phyloP scores from a whole-genome alignment of 352 stramenopile species.

The Phytophthora pluvialis region DNA sequence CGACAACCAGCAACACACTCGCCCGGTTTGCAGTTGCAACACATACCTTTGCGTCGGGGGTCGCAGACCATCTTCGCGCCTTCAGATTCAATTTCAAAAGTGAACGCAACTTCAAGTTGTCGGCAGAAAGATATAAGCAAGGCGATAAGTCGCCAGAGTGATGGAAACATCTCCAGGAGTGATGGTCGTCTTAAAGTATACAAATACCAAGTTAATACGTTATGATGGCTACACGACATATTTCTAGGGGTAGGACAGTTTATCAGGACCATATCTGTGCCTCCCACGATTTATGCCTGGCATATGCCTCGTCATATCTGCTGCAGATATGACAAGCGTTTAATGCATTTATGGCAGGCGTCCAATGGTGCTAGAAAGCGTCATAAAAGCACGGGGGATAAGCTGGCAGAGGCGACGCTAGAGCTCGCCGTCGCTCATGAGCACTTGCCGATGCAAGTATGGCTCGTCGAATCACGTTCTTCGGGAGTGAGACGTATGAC shows the following conservation, averaged over 20 bases:
- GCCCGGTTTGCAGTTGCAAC: neutral
- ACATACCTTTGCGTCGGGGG: neutral
- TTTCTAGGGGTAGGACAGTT: neutral
- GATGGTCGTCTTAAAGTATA: conserved; percentile 10
- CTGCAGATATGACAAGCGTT: neutral
- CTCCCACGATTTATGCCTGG: neutral
- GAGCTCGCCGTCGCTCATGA: no score
- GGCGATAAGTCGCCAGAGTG: neutral
- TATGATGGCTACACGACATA: conserved; percentile 14
- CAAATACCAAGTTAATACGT: neutral
- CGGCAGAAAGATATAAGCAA: conserved; percentile 9
- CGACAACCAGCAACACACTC: neutral
- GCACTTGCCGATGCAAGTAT: no score
- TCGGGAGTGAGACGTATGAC: no score
- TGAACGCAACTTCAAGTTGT: neutral
- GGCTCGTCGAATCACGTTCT: no score
- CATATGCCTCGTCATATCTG: conserved; percentile 5
- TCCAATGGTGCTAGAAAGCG: no score
- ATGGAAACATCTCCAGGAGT: neutral
- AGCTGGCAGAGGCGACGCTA: no score
- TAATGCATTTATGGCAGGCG: no score
- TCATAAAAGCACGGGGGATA: no score
- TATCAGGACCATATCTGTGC: conserved; percentile 9
- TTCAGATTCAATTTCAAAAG: neutral
- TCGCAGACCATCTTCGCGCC: neutral